These are phyloP conservation scores for Plasmodium chabaudi DNA, from an alignment of 169 alveolate species.

Conservation along the genomic window DNA sequence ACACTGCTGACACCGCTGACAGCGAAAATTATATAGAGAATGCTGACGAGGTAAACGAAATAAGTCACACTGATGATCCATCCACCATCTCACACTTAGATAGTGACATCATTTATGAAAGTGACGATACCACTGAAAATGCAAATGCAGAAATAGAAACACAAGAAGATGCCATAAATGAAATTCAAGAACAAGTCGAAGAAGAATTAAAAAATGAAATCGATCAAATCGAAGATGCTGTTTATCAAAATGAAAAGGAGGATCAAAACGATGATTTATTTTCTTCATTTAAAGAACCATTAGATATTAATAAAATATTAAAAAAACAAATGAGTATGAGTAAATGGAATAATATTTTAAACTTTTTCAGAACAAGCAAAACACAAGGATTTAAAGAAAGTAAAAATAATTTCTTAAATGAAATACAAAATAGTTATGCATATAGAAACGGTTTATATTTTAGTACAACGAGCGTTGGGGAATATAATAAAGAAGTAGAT, in stretches of 20 bases:
- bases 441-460: conserved; percentile 63
- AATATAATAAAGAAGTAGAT: conserved; percentile 43
- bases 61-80: neutral
- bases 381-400: neutral
- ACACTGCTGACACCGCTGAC: neutral
- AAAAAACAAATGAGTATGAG: no score
- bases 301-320: no score
- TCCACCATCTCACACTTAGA: neutral
- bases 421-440: conserved; percentile 53
- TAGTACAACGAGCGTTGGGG: conserved; percentile 34
- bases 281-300: no score
- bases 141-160: neutral
- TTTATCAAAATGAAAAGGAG: no score
- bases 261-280: neutral
- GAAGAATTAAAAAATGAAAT: neutral
- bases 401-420: conserved; percentile 30
- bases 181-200: neutral
- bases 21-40: neutral
- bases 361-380: neutral
- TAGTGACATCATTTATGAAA: neutral
- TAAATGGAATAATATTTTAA: conserved; percentile 4
- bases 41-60: neutral
- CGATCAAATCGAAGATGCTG: no score
- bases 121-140: neutral
- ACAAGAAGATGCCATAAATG: neutral